Conservation (phyloP, 768 basidiomycete species). For the Melanogaster broomeanus region DNA sequence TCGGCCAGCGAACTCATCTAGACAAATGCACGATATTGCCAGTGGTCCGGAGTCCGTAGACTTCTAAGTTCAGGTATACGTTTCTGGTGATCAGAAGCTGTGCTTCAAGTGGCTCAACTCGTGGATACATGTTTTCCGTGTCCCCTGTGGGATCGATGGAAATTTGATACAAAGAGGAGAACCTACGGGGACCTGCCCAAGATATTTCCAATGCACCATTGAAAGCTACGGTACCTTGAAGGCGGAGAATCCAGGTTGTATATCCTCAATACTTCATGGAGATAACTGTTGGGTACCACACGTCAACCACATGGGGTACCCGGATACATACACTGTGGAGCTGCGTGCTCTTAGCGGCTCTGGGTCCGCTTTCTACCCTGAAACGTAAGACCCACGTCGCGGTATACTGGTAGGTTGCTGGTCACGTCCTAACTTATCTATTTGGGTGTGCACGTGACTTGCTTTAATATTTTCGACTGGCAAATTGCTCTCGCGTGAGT, state of each 20-base stretch:
- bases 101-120: no score
- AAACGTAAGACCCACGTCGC: no score
- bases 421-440: no score
- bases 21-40: not conserved
- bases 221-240: constrained; percentile 1
- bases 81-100: constrained; percentile 7
- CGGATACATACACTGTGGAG: not conserved
- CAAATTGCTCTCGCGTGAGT: constrained; percentile 9
- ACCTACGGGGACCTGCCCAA: no score
- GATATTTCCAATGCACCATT: not conserved
- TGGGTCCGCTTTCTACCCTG: not conserved
- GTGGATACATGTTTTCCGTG: not conserved
- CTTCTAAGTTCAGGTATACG: constrained; percentile 2
- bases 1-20: not conserved
- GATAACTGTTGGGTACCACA: constrained; percentile 14
- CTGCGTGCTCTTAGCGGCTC: not conserved
- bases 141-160: no score
- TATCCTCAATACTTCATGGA: constrained; percentile 10
- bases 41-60: not conserved
- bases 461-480: constrained; percentile 6
- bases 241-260: not conserved
- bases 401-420: no score
- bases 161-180: no score
- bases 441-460: constrained; percentile 24
- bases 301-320: constrained; percentile 15